Conservation (phyloP, 129 eudicot species). For the Apium graveolens region DNA sequence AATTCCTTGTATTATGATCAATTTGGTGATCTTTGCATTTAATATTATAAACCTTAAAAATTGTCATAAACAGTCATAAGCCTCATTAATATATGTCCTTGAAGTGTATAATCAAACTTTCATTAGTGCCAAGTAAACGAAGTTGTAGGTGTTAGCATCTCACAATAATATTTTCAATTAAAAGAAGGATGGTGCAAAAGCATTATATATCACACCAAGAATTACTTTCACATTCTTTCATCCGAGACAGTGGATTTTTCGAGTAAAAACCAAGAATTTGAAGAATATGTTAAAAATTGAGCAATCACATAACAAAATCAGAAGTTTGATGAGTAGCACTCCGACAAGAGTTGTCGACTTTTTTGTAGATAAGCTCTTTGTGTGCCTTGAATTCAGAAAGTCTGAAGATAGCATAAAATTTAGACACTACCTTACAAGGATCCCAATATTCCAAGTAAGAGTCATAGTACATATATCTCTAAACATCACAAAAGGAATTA, state of each 20-base stretch:
- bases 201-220: neutral
- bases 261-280: neutral
- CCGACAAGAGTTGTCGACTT: too few relatives aligned
- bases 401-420: neutral
- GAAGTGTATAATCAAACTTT: neutral
- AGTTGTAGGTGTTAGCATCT: neutral
- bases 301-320: neutral
- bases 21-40: too few relatives aligned
- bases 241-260: neutral
- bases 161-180: too few relatives aligned
- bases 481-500: neutral
- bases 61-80: too few relatives aligned
- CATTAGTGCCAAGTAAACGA: neutral
- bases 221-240: neutral
- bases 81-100: neutral
- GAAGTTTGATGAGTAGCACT: too few relatives aligned
- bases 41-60: too few relatives aligned
- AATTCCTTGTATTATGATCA: too few relatives aligned
- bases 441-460: neutral
- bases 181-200: neutral
- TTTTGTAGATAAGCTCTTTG: neutral
- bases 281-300: neutral
- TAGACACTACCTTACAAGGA: neutral
- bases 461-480: neutral
- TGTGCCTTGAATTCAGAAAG: neutral